Percentiles rank a stretch among this genome's conserved stretches.
Conservation (phyloP, 116 monocot species). For the Dioscorea cayenensis region DNA sequence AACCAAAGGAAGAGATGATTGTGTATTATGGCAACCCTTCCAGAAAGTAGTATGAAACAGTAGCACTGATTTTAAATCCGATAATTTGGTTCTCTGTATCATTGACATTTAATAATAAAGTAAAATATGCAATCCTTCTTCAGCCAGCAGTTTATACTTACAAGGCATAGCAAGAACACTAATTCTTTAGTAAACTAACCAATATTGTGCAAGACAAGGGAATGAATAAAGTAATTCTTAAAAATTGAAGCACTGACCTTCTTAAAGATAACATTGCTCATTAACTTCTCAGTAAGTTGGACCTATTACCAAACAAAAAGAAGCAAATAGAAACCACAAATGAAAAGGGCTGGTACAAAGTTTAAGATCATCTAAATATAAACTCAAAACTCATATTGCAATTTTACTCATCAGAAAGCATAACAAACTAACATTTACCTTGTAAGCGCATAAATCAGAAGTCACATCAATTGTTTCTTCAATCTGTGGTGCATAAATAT, state of each 20-base stretch:
- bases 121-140: too few species aligned
- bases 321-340: neutral
- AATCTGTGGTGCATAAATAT: slow-evolving; percentile 95
- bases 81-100: neutral
- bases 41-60: neutral
- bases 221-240: neutral
- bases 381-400: neutral
- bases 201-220: too few species aligned
- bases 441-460: slow-evolving; percentile 94
- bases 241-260: slow-evolving; percentile 34
- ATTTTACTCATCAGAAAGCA: neutral
- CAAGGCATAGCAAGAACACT: too few species aligned
- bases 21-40: neutral
- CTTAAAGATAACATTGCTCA: slow-evolving; percentile 91
- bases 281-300: slow-evolving; percentile 92
- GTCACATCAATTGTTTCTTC: slow-evolving; percentile 97
- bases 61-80: neutral
- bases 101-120: too few species aligned
- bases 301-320: slow-evolving; percentile 43
- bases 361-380: neutral
- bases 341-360: neutral
- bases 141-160: too few species aligned
- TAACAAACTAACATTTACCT: slow-evolving; percentile 41
- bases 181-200: too few species aligned
- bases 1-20: neutral